Conservation (phyloP, 2,329 filamentous ascomycete species). For the Calonectria hawksworthii region DNA sequence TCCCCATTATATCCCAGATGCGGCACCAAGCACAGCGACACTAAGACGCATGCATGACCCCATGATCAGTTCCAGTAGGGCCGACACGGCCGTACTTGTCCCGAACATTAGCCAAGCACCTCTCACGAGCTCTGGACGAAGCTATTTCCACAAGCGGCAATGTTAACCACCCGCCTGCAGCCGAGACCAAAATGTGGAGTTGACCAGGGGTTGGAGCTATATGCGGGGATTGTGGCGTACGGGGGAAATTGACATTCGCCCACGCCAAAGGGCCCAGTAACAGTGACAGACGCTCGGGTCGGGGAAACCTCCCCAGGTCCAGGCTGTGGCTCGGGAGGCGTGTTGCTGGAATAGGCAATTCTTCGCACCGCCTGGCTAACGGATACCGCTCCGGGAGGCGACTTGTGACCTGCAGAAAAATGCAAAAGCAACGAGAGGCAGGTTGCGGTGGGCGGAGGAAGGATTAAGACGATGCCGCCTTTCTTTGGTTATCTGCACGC, state of each 20-base stretch:
- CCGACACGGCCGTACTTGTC: constrained; percentile 21
- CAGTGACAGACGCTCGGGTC: constrained; percentile 24
- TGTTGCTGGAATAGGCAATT: constrained; percentile 29
- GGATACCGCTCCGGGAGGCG: constrained; percentile 1
- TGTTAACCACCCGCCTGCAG: constrained; percentile 22
- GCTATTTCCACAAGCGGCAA: constrained; percentile 21
- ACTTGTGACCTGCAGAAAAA: constrained; percentile 33
- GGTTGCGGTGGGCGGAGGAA: constrained; percentile 15
- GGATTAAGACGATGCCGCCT: constrained; percentile 6
- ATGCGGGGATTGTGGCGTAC: constrained; percentile 22
- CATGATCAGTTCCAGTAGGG: not conserved
- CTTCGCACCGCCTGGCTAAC: constrained; percentile 26
- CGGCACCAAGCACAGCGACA: not conserved
- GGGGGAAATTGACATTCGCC: constrained; percentile 22
- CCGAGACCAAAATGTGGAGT: constrained; percentile 1
- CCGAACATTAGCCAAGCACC: constrained; percentile 31
- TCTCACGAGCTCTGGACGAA: not conserved
- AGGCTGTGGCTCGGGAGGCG: not conserved
- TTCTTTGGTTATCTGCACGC: not conserved
- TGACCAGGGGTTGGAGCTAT: not conserved
- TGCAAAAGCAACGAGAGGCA: constrained; percentile 17
- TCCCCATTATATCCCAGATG: constrained; percentile 27
- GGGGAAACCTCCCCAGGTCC: not conserved
- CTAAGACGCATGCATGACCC: not conserved
- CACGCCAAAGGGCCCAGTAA: constrained; percentile 1